Conservation (phyloP, 2,329 filamentous ascomycete species). For the Phyllosticta citribraziliensis region DNA sequence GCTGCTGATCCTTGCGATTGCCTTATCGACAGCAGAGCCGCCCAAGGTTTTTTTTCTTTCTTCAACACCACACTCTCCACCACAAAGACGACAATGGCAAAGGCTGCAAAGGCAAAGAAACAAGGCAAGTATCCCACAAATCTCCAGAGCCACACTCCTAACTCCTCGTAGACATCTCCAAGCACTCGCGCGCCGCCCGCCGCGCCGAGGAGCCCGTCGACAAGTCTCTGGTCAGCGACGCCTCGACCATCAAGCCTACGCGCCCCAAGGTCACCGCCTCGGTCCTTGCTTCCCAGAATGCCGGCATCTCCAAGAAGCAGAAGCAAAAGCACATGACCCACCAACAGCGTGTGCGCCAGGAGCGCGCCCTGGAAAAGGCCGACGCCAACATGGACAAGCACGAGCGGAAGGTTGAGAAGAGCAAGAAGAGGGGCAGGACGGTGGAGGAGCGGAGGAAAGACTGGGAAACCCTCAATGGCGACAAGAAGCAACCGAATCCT, state of each 20-base stretch:
- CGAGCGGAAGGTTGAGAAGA: conserved; percentile 47
- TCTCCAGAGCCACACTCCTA: neutral
- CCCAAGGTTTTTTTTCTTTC: neutral
- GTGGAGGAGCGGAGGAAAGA: conserved; percentile 39
- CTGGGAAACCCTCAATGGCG: conserved; percentile 29
- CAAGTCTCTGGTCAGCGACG: conserved; percentile 53
- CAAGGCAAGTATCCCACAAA: neutral
- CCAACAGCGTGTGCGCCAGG: conserved; percentile 44
- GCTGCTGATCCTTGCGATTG: neutral
- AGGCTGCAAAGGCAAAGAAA: conserved; percentile 3
- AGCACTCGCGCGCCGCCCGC: conserved; percentile 65
- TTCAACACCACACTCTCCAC: neutral
- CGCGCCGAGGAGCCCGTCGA: conserved; percentile 62
- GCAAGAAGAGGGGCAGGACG: conserved; percentile 37
- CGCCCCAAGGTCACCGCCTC: conserved; percentile 29
- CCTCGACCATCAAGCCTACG: conserved; percentile 20
- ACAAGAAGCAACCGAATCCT: conserved; percentile 5
- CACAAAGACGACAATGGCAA: conserved; percentile 4
- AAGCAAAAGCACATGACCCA: conserved; percentile 47
- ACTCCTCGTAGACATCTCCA: conserved; percentile 43
- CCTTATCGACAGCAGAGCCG: neutral
- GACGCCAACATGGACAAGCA: conserved; percentile 45
- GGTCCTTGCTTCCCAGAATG: conserved; percentile 59
- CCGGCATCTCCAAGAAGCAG: conserved; percentile 59
- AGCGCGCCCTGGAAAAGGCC: conserved; percentile 46